phyloP scores from a whole-genome alignment of 768 basidiomycete species.

The Arthromyces matolae region DNA sequence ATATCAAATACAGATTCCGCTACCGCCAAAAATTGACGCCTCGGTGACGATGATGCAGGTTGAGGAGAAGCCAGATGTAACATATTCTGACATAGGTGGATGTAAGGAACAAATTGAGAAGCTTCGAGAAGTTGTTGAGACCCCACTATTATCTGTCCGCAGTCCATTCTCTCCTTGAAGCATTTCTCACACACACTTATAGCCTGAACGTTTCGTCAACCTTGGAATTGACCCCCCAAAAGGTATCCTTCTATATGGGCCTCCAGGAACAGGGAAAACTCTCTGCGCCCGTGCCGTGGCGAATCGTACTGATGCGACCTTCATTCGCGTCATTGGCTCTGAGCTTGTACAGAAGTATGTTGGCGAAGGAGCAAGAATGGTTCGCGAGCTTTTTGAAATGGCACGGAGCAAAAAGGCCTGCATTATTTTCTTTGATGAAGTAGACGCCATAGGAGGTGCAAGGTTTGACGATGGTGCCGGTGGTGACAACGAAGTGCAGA shows the following conservation, averaged over 20 bases:
- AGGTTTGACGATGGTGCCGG: slow-evolving; percentile 98
- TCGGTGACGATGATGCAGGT: slow-evolving; percentile 99
- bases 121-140: slow-evolving; percentile 95
- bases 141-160: slow-evolving; percentile 81
- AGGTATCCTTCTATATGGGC: slow-evolving; percentile 93
- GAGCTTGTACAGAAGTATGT: slow-evolving; percentile 99
- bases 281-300: slow-evolving; percentile 98
- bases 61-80: slow-evolving; percentile 97
- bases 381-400: slow-evolving; percentile 98
- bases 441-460: slow-evolving; percentile 97
- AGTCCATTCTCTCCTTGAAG: slow-evolving; percentile 15
- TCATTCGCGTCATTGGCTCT: slow-evolving; percentile 98
- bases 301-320: slow-evolving; percentile 97
- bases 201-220: slow-evolving; percentile 99
- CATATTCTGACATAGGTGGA: slow-evolving; percentile 96
- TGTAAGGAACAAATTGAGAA: slow-evolving; percentile 99
- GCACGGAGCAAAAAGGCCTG: slow-evolving; percentile 98
- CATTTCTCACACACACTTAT: slow-evolving; percentile 5
- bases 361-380: slow-evolving; percentile 98
- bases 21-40: slow-evolving; percentile 98
- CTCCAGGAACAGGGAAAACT: slow-evolving; percentile 98
- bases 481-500: slow-evolving; percentile 97
- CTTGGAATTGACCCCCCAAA: slow-evolving; percentile 99
- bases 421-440: slow-evolving; percentile 99
- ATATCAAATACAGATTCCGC: slow-evolving; percentile 97